Evolutionary conservation across 2,329 filamentous ascomycete species (phyloP).

Genomic region (Aspergillus candidus): DNA sequence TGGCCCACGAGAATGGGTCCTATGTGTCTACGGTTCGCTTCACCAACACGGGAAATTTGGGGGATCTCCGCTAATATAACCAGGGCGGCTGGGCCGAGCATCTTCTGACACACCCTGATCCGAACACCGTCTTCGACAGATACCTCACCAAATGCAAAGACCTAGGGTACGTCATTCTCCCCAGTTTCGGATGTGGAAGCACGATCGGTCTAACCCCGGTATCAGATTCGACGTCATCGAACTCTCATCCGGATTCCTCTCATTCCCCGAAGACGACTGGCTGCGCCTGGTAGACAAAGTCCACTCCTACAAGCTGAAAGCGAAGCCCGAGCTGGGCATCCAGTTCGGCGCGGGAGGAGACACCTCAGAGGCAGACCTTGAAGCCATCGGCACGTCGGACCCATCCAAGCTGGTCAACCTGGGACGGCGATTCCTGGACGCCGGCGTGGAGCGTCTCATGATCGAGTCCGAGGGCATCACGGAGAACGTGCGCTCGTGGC

Average conservation of each 20-base stretch:
- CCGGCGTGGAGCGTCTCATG: constrained; percentile 52
- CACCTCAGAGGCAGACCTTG: constrained; percentile 43
- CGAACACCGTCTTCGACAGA: constrained; percentile 42
- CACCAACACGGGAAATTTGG: neutral
- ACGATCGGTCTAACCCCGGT: neutral
- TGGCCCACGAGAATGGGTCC: constrained; percentile 45
- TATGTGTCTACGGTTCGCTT: constrained; percentile 47
- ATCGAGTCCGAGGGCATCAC: constrained; percentile 57
- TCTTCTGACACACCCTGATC: constrained; percentile 45
- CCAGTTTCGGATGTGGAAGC: too few species aligned
- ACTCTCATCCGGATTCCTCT: constrained; percentile 49
- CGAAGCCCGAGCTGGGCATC: constrained; percentile 53
- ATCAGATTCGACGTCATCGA: constrained; percentile 51
- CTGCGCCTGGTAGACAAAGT: constrained; percentile 46
- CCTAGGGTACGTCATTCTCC: constrained; percentile 32
- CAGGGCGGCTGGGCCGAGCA: constrained; percentile 52
- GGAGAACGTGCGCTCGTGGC: constrained; percentile 50
- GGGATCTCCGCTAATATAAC: neutral
- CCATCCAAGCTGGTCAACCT: constrained; percentile 46
- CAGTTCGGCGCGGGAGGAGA: constrained; percentile 54
- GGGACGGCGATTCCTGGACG: constrained; percentile 46
- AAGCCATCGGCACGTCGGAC: constrained; percentile 46
- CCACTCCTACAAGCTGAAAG: constrained; percentile 44
- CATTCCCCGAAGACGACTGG: constrained; percentile 50
- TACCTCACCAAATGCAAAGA: constrained; percentile 50